phyloP scores from a whole-genome alignment of 2,329 filamentous ascomycete genomes.

The Dactylellina haptotyla region DNA sequence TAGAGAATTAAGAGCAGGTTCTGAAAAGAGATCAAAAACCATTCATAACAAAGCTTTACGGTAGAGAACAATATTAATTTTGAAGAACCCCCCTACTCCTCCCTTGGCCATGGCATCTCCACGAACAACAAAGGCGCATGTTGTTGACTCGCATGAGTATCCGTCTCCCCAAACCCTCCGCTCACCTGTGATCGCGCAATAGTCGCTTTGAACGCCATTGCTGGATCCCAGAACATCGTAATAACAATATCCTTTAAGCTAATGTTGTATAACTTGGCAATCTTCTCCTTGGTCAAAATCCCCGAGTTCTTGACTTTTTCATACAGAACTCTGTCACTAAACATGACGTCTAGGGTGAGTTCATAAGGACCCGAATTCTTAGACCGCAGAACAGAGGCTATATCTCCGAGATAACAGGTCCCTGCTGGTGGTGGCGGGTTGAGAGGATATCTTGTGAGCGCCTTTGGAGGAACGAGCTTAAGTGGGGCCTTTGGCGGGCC shows the following conservation, averaged over 20 bases:
- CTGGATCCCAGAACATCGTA: constrained; percentile 63
- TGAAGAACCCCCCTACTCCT: background rate
- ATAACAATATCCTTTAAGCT: constrained; percentile 59
- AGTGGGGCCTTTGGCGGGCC: background rate
- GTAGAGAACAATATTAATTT: background rate
- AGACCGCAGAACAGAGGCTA: constrained; percentile 64
- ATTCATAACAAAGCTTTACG: too few species aligned
- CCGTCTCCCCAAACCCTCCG: constrained; percentile 61
- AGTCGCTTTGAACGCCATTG: constrained; percentile 65
- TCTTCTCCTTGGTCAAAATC: constrained; percentile 59
- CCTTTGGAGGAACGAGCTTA: constrained; percentile 17
- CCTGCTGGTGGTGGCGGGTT: constrained; percentile 26
- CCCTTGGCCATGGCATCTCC: constrained; percentile 53
- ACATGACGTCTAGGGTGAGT: constrained; percentile 67
- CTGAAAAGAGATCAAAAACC: too few species aligned
- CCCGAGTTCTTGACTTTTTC: constrained; percentile 60
- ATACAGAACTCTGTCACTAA: constrained; percentile 61
- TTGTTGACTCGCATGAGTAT: constrained; percentile 62
- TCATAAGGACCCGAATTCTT: constrained; percentile 68
- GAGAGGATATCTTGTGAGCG: constrained; percentile 24
- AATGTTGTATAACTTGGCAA: constrained; percentile 59
- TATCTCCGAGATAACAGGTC: constrained; percentile 58
- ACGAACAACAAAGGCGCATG: constrained; percentile 61
- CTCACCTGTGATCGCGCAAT: constrained; percentile 60
- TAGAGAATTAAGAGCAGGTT: too few species aligned